A percentile compares a stretch with the other conserved stretches of the same genome.
Conservation (phyloP, 495 filamentous ascomycete genomes). For the Aspergillus baeticus region DNA sequence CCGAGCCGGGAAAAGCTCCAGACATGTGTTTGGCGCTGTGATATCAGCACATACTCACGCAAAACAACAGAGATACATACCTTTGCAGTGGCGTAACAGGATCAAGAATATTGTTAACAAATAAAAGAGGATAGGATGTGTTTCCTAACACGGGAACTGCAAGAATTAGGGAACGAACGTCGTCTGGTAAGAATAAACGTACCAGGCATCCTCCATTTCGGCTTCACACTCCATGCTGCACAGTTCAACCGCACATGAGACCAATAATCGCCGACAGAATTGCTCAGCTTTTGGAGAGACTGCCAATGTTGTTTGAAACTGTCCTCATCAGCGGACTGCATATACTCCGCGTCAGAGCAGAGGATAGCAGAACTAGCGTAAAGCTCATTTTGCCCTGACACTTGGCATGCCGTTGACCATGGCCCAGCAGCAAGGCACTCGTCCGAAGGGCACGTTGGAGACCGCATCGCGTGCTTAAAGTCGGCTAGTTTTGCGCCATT, state of each 20-base stretch:
- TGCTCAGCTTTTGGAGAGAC: conserved; percentile 45
- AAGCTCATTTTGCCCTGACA: conserved; percentile 33
- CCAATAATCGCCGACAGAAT: conserved; percentile 57
- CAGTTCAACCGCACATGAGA: conserved; percentile 55
- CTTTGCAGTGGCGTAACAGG: conserved; percentile 56
- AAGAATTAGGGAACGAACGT: not conserved
- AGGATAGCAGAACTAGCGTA: conserved; percentile 56
- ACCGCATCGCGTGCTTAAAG: conserved; percentile 37
- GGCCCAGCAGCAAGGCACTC: conserved; percentile 34
- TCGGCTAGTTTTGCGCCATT: conserved; percentile 53
- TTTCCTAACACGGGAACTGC: conserved; percentile 31
- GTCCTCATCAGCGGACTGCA: conserved; percentile 36
- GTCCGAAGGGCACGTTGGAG: conserved; percentile 37
- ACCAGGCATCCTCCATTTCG: conserved; percentile 57
- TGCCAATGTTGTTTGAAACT: conserved; percentile 48
- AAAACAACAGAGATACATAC: conserved; percentile 16
- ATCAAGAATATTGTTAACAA: conserved; percentile 58
- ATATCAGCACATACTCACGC: conserved; percentile 8
- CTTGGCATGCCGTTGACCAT: conserved; percentile 43
- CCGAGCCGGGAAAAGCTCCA: conserved; percentile 49
- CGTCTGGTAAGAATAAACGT: not conserved
- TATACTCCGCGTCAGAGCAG: conserved; percentile 58
- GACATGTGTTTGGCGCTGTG: conserved; percentile 51
- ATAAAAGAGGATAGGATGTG: conserved; percentile 58
- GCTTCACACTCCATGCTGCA: conserved; percentile 53